Percentiles rank a stretch among this genome's conserved stretches.
Conservation (phyloP, 2,329 filamentous ascomycete species). For the Conoideocrella luteorostrata region DNA sequence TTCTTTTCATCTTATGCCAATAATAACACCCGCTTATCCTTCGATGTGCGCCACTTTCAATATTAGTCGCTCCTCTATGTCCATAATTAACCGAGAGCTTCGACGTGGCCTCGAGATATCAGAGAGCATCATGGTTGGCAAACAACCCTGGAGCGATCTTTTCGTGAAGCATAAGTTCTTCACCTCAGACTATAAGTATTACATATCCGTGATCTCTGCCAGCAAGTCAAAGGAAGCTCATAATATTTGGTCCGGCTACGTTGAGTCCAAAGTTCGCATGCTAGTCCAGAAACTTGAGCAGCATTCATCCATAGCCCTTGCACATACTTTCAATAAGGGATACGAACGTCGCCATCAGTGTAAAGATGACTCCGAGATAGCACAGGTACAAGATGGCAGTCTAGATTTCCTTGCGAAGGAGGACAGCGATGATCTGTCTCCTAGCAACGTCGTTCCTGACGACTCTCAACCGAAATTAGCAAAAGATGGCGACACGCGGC, state of each 20-base stretch:
- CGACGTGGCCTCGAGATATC: slow-evolving; percentile 70
- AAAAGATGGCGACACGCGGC: slow-evolving; percentile 38
- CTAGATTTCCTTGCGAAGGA: slow-evolving; percentile 39
- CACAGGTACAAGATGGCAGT: slow-evolving; percentile 48
- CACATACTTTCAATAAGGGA: slow-evolving; percentile 88
- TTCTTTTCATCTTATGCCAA: slow-evolving; percentile 86
- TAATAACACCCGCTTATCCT: slow-evolving; percentile 95
- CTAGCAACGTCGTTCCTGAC: no score
- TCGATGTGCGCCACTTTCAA: slow-evolving; percentile 98
- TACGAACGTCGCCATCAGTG: slow-evolving; percentile 77
- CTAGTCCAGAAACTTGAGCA: slow-evolving; percentile 78
- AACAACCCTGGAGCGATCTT: slow-evolving; percentile 76
- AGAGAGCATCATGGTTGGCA: slow-evolving; percentile 70
- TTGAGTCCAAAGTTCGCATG: slow-evolving; percentile 87
- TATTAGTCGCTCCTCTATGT: slow-evolving; percentile 78
- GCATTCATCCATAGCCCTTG: slow-evolving; percentile 71
- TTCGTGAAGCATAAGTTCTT: slow-evolving; percentile 93
- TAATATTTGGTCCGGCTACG: slow-evolving; percentile 81
- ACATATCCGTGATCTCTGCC: slow-evolving; percentile 78
- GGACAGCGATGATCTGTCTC: slow-evolving; percentile 22
- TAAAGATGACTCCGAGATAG: slow-evolving; percentile 46
- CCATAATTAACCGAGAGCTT: slow-evolving; percentile 77
- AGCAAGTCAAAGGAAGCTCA: slow-evolving; percentile 80
- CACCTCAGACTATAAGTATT: slow-evolving; percentile 89
- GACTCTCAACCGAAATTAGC: slow-evolving; percentile 21